Evolutionary conservation across 164 flowering plant genomes (phyloP), one percentile per base, ranked within the genome.

Genomic region (Chloranthus sessilifolius): DNA sequence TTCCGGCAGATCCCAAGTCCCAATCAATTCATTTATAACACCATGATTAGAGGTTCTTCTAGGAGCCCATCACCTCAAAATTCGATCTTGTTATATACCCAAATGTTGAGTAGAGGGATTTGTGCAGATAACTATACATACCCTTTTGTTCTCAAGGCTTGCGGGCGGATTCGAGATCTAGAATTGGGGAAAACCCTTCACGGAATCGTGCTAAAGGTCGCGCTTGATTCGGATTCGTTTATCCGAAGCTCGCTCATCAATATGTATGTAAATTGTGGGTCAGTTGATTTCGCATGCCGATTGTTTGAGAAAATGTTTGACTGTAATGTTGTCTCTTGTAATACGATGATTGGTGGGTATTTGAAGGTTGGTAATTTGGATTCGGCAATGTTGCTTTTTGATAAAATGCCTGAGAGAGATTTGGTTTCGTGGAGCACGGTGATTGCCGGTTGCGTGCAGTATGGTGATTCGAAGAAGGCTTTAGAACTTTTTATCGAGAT

Each of bases 11-110:
- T 78, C 20, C 20, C 47, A 7, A 30, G 59, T 14, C 90, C 83
- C 59, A 82, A 77, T 58, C 57, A 63, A 24, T 83, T 70, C 42
- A 75, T 78, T 22, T 85, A 80, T 78, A 85, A 85, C 45, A 74
- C 69, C 21, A 60, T 74, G 55, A 65, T 74, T 15, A 56, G 79
- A 43, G 62, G 66, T 1, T 71, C 44, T 23, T 62, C 64, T 10
- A 66, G 57, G 23, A 71, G 70, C 41, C 61, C 59, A 5, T 20
- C 40, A 31, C 76, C 71, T 16, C 38, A 40, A 47, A 51, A 60
- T 10, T 60, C 72, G 5, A 61, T 71, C 12, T 2, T n/a, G n/a
- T 48, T 59, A 25, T 71, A 66, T 14, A 25, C 53, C 6, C 50
- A 23, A 19, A 74, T 70, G 78, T 28, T 55, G 49, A 36, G 5